Evolutionary conservation across 2,329 filamentous ascomycete genomes (phyloP), one percentile per base, ranked within the genome.

Genomic region (Saccharata proteae): DNA sequence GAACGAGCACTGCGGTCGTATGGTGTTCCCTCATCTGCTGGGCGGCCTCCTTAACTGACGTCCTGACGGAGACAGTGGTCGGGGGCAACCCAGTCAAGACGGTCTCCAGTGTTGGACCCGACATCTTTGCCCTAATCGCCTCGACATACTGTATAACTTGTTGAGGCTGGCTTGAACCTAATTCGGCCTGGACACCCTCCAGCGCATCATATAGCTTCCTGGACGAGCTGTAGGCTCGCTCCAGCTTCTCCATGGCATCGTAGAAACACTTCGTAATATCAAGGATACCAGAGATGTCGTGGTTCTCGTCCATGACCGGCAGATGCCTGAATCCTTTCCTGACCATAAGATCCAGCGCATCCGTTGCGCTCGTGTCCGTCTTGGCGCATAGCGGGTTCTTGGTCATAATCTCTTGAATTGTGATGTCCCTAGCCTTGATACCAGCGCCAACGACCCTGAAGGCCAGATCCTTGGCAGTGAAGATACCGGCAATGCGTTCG

Each of bases 221-320:
- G n/a, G 90, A 98, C 11, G 90, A 96, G 42, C 84, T 85, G 57
- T 98, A 98, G 30, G 90, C 90, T 30, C 90, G 80, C 66, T 98
- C 90, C 38, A 98, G 65, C 67, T 98, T 98, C 67, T 98, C 90
- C 90, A 98, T 98, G 25, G 90, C 90, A 61, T 98, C 90, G 61
- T 98, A 98, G 60, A 98, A 98, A 62, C 90, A 98, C 62, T 96
- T 98, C 35, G 90, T 98, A 47, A 98, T 98, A 58, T 98, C 90
- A 33, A 98, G 66, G 43, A 98, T 86, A 65, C 90, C 90, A 6
- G 86, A 93, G 40, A 98, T 98, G 52, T 98, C 88, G 60, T 98
- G 90, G 58, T 98, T 96, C 65, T 98, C 90, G 59, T 98, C 90
- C 90, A 98, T 98, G 43, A 98, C 90, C 3, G 90, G 90, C 51